Percentiles rank a stretch among this genome's conserved stretches.
These are phyloP conservation scores for Hirschioporus abietinus DNA, from an alignment of 768 basidiomycete genomes.

Conservation along the genomic window DNA sequence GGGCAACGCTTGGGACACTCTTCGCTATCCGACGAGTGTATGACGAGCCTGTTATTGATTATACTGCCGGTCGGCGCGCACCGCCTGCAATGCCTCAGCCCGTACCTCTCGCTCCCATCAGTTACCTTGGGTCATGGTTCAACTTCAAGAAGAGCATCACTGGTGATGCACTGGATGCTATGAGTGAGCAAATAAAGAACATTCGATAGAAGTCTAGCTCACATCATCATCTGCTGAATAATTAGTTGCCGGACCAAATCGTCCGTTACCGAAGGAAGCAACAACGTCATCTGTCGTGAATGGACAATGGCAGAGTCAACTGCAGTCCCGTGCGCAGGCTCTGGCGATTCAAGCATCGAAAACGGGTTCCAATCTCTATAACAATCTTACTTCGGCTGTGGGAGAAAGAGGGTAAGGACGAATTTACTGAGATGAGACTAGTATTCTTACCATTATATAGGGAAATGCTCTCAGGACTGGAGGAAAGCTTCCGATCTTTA, in stretches of 20 bases:
- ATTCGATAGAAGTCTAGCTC: not conserved
- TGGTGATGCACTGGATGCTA: slow-evolving; percentile 54
- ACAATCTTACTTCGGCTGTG: slow-evolving; percentile 39
- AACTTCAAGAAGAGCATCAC: slow-evolving; percentile 40
- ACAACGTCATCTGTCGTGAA: slow-evolving; percentile 12
- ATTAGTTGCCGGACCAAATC: slow-evolving; percentile 61
- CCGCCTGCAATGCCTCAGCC: slow-evolving; percentile 59
- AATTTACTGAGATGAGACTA: not conserved
- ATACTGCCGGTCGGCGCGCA: slow-evolving; percentile 33
- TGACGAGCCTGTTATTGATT: slow-evolving; percentile 45
- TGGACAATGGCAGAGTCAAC: slow-evolving; percentile 10
- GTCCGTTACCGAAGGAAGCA: slow-evolving; percentile 43
- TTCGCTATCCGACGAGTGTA: slow-evolving; percentile 52
- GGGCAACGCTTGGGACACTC: slow-evolving; percentile 49
- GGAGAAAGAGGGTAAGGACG: slow-evolving; percentile 55
- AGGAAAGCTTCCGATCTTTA: slow-evolving; percentile 58
- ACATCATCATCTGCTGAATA: not conserved
- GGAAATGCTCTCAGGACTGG: slow-evolving; percentile 56
- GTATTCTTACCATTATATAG: slow-evolving; percentile 17
- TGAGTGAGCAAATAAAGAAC: slow-evolving; percentile 35
- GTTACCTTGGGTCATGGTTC: slow-evolving; percentile 53
- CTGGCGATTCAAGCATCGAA: slow-evolving; percentile 17
- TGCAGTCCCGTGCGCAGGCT: slow-evolving; percentile 9
- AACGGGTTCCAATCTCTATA: slow-evolving; percentile 23
- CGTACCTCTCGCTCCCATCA: slow-evolving; percentile 52